These are phyloP conservation scores for Euphorbia schlechtendalii DNA, from an alignment of 441 rosid species.

Conservation along the genomic window DNA sequence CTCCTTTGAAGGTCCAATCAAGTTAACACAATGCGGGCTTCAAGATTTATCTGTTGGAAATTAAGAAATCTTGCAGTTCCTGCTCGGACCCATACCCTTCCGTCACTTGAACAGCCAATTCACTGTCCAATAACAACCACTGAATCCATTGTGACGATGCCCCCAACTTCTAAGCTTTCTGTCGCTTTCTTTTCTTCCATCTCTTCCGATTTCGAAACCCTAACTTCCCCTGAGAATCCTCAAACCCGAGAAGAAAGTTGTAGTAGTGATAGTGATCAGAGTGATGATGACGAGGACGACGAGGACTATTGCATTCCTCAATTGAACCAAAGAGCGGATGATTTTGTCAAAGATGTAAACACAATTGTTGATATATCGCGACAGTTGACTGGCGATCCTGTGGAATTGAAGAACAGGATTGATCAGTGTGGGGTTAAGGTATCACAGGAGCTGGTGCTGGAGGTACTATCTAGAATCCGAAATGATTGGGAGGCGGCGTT, in stretches of 20 bases:
- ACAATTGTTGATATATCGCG: conserved; percentile 39
- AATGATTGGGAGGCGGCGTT: conserved; percentile 84
- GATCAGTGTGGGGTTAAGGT: conserved; percentile 48
- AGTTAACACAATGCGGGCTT: conserved; percentile 33
- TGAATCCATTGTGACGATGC: conserved; percentile 14
- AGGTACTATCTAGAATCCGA: conserved; percentile 64
- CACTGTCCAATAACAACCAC: conserved; percentile 17
- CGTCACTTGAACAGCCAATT: conserved; percentile 14
- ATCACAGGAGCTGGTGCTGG: conserved; percentile 51
- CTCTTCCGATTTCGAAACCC: conserved; percentile 26
- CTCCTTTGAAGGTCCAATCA: background rate
- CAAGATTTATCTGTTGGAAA: conserved; percentile 34
- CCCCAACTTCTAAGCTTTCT: conserved; percentile 15
- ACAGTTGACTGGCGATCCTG: conserved; percentile 29
- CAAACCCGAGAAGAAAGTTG: conserved; percentile 10
- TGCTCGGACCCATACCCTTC: conserved; percentile 21
- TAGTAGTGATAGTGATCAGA: conserved; percentile 14
- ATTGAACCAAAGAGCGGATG: conserved; percentile 18
- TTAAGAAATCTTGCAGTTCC: conserved; percentile 22
- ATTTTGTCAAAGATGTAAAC: conserved; percentile 33
- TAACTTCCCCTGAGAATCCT: background rate
- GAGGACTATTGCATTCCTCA: too few species aligned
- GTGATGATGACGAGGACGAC: conserved; percentile 13
- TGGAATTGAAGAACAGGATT: conserved; percentile 45
- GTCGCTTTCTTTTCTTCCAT: conserved; percentile 27